Percentiles rank a stretch among this genome's conserved stretches.
These are phyloP conservation scores for Athelia sp. DNA, from an alignment of 1,284 basidiomycete genomes.

Conservation along the genomic window DNA sequence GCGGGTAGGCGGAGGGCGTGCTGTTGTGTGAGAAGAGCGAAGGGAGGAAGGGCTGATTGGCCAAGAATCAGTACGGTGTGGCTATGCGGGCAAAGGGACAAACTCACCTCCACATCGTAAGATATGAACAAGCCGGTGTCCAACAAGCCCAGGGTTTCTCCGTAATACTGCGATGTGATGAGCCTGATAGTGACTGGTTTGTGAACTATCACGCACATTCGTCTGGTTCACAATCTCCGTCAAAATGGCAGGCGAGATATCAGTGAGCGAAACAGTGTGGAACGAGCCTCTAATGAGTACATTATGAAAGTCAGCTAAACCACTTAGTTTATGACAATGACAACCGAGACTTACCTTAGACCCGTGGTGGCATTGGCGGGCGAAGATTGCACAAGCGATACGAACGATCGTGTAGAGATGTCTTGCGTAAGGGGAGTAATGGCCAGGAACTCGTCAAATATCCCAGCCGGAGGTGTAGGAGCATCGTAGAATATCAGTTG, in stretches of 20 bases:
- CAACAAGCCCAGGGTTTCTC: slow-evolving; percentile 17
- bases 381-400: slow-evolving; percentile 33
- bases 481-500: slow-evolving; percentile 48
- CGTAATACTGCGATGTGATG: slow-evolving; percentile 36
- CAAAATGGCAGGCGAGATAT: slow-evolving; percentile 36
- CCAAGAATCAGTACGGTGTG: too few relatives aligned
- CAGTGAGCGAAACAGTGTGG: slow-evolving; percentile 40
- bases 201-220: slow-evolving; percentile 25
- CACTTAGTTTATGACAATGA: not conserved
- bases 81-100: too few relatives aligned
- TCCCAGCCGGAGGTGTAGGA: slow-evolving; percentile 39
- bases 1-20: slow-evolving; percentile 30
- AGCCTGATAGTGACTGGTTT: too few relatives aligned
- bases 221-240: slow-evolving; percentile 46
- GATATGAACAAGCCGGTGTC: slow-evolving; percentile 34
- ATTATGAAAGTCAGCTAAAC: not conserved
- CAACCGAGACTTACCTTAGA: slow-evolving; percentile 28
- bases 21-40: slow-evolving; percentile 34
- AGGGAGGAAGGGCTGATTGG: slow-evolving; percentile 22
- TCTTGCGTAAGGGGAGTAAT: slow-evolving; percentile 33
- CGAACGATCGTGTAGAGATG: slow-evolving; percentile 33
- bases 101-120: slow-evolving; percentile 45
- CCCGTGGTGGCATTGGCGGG: slow-evolving; percentile 36
- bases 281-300: slow-evolving; percentile 37
- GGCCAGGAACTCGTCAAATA: slow-evolving; percentile 43